Evolutionary conservation across 2,329 filamentous ascomycete species (phyloP).

Genomic region (Calonectria multiphialidica): DNA sequence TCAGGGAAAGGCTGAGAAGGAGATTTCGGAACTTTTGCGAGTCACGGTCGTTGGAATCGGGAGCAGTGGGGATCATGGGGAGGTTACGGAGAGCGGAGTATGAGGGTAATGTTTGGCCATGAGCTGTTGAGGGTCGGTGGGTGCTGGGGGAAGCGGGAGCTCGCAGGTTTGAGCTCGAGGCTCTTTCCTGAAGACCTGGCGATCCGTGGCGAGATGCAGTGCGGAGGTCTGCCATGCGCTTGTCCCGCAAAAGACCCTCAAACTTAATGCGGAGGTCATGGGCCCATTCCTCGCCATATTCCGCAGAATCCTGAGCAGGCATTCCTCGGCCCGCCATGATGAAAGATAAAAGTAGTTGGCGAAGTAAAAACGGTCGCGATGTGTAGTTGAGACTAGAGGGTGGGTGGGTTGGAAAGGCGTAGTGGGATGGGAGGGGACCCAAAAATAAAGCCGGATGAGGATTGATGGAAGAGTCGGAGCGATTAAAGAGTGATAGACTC

Average conservation of each 20-base stretch:
- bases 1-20: conserved; percentile 86
- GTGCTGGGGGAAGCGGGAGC: conserved; percentile 53
- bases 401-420: conserved; percentile 3
- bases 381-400: conserved; percentile 15
- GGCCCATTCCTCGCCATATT: conserved; percentile 80
- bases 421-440: conserved; percentile 20
- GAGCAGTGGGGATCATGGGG: conserved; percentile 76
- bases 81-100: conserved; percentile 64
- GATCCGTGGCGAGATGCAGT: conserved; percentile 67
- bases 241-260: conserved; percentile 86
- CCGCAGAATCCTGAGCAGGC: conserved; percentile 47
- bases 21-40: conserved; percentile 85
- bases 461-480: conserved; percentile 29
- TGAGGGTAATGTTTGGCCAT: conserved; percentile 57
- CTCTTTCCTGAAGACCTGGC: conserved; percentile 63
- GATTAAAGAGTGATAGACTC: conserved; percentile 32
- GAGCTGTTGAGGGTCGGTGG: conserved; percentile 61
- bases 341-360: conserved; percentile 16
- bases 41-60: conserved; percentile 71
- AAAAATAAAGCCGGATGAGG: conserved; percentile 21
- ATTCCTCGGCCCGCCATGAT: conserved; percentile 55
- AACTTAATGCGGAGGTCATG: conserved; percentile 85
- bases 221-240: conserved; percentile 84
- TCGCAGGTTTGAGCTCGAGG: conserved; percentile 63
- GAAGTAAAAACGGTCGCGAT: background rate